Percentiles rank a stretch among this genome's conserved stretches.
Conservation (phyloP, 1,284 basidiomycete genomes). For the Ustilago nuda region DNA sequence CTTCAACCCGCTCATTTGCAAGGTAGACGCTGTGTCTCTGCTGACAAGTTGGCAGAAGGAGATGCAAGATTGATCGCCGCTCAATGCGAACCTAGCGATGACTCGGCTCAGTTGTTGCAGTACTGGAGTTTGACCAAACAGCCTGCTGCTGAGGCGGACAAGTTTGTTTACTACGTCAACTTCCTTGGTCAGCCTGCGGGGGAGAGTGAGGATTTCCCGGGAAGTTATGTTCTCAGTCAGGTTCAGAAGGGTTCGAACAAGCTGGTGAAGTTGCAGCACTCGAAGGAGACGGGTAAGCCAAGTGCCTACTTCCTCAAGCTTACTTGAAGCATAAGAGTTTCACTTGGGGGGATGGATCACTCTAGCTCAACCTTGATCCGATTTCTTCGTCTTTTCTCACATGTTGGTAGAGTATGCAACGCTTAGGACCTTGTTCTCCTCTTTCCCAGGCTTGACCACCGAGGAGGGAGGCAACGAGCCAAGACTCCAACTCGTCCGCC, state of each 20-base stretch:
- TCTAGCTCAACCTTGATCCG: neutral
- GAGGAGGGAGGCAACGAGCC: too few relatives aligned
- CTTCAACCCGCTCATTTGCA: slow-evolving; percentile 43
- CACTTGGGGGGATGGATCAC: neutral
- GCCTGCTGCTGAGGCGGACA: slow-evolving; percentile 22
- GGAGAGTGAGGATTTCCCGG: slow-evolving; percentile 36
- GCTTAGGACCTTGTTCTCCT: slow-evolving; percentile 1
- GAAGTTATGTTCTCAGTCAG: slow-evolving; percentile 30
- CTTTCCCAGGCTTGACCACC: neutral
- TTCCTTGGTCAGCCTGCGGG: slow-evolving; percentile 38
- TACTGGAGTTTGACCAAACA: slow-evolving; percentile 54
- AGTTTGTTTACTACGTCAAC: slow-evolving; percentile 46
- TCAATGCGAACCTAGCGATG: slow-evolving; percentile 41
- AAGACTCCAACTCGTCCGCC: too few relatives aligned
- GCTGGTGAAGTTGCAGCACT: slow-evolving; percentile 32
- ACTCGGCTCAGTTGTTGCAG: slow-evolving; percentile 51
- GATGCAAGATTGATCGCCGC: slow-evolving; percentile 37
- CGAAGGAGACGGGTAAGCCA: slow-evolving; percentile 19
- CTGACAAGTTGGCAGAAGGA: slow-evolving; percentile 19
- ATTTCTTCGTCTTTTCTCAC: neutral
- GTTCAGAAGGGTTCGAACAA: slow-evolving; percentile 27
- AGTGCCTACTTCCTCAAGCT: slow-evolving; percentile 50
- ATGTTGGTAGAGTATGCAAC: slow-evolving; percentile 1
- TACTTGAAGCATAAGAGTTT: neutral
- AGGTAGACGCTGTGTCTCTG: slow-evolving; percentile 48